Percentiles rank a stretch among this genome's conserved stretches.
These are phyloP conservation scores for Sugiyamaella floridensis DNA, from an alignment of 805 yeast species.

Conservation along the genomic window DNA sequence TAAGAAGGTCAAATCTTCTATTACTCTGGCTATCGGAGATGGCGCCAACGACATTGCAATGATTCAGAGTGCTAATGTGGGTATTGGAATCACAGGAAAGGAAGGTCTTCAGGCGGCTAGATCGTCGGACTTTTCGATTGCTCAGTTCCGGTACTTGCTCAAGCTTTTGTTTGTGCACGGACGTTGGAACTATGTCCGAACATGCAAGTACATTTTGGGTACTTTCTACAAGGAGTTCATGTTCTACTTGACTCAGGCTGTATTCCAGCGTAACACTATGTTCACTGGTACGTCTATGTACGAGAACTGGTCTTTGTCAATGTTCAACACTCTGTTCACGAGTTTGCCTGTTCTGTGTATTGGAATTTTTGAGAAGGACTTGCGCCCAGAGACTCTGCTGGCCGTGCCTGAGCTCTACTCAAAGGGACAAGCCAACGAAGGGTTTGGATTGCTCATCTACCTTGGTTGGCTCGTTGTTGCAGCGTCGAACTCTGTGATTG, in stretches of 20 bases:
- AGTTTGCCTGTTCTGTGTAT: conserved; percentile 84
- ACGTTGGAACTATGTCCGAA: conserved; percentile 86
- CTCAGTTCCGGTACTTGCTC: conserved; percentile 79
- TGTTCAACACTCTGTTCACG: conserved; percentile 95
- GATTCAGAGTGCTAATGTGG: conserved; percentile 98
- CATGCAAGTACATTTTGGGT: conserved; percentile 83
- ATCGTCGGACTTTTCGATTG: conserved; percentile 89
- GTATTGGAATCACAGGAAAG: conserved; percentile 93
- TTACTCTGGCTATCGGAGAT: conserved; percentile 94
- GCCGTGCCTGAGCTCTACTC: conserved; percentile 88
- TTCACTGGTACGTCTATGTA: conserved; percentile 91
- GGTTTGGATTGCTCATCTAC: conserved; percentile 65
- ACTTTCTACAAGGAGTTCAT: conserved; percentile 92
- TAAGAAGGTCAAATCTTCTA: conserved; percentile 55
- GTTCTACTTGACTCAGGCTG: conserved; percentile 81
- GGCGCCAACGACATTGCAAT: conserved; percentile 99
- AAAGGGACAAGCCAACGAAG: conserved; percentile 65
- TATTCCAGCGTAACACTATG: conserved; percentile 77
- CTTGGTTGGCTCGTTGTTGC: conserved; percentile 75
- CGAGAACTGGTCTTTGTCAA: conserved; percentile 93
- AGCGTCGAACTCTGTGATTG: conserved; percentile 59
- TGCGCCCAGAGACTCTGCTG: conserved; percentile 76
- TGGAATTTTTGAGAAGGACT: conserved; percentile 93
- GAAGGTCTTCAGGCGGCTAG: conserved; percentile 97
- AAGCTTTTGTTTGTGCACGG: conserved; percentile 91